These are phyloP conservation scores for Paraurostyla sp. DNA, from an alignment of 73 alveolate species.

Conservation along the genomic window DNA sequence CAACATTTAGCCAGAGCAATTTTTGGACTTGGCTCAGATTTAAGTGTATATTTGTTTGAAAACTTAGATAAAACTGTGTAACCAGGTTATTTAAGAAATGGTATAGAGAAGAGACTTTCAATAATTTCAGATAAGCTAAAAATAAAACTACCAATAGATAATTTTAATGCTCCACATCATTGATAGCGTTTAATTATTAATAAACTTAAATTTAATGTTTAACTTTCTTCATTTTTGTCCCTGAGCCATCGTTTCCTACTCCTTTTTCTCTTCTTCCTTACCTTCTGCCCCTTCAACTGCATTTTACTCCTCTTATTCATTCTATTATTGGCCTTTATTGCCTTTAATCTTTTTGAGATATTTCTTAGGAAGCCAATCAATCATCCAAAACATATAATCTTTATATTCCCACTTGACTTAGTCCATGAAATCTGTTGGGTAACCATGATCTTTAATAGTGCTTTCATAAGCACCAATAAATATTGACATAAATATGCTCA, in stretches of 20 bases:
- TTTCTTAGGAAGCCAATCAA: slow-evolving; percentile 59
- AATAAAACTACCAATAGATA: no score
- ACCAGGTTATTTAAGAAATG: background rate
- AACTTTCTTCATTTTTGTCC: background rate
- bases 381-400: slow-evolving; percentile 59
- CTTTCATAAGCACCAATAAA: slow-evolving; percentile 28
- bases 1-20: slow-evolving; percentile 2
- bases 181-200: no score
- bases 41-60: background rate
- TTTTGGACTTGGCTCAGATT: slow-evolving; percentile 13
- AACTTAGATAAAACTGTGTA: background rate
- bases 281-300: background rate
- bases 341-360: slow-evolving; percentile 24
- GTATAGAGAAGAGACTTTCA: background rate
- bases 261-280: background rate
- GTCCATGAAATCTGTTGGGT: slow-evolving; percentile 51
- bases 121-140: background rate
- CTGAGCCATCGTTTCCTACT: background rate
- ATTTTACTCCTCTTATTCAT: background rate
- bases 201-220: no score
- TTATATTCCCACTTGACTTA: slow-evolving; percentile 48
- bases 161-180: no score
- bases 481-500: slow-evolving; percentile 34
- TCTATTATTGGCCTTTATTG: background rate
- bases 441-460: slow-evolving; percentile 44